Percentiles rank a stretch among this genome's conserved stretches.
Evolutionary conservation across 2,329 filamentous ascomycete species (phyloP).

Genomic region (Claviceps arundinis): DNA sequence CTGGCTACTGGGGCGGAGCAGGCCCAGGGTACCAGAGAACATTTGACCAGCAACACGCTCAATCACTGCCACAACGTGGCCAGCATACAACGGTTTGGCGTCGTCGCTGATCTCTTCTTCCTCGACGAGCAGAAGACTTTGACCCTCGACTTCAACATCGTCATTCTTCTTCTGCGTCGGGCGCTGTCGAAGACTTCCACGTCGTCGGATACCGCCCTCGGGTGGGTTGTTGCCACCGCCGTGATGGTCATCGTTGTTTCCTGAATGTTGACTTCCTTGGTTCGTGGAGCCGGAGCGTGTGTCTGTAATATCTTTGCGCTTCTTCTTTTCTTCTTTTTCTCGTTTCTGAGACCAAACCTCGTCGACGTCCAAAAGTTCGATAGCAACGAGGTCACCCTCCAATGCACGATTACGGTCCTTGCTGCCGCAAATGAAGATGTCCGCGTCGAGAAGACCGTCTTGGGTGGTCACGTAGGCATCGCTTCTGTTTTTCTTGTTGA

Average conservation of each 20-base stretch:
- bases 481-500: slow-evolving; percentile 99
- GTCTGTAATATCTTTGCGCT: slow-evolving; percentile 96
- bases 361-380: slow-evolving; percentile 93
- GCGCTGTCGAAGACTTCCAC: slow-evolving; percentile 88
- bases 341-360: slow-evolving; percentile 98
- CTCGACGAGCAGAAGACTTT: slow-evolving; percentile 90
- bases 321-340: slow-evolving; percentile 99
- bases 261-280: slow-evolving; percentile 51
- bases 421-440: slow-evolving; percentile 99
- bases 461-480: slow-evolving; percentile 94
- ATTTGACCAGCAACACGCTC: slow-evolving; percentile 96
- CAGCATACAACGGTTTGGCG: slow-evolving; percentile 92
- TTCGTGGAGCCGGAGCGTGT: slow-evolving; percentile 66
- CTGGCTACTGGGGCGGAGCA: slow-evolving; percentile 91
- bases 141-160: slow-evolving; percentile 95
- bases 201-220: slow-evolving; percentile 79
- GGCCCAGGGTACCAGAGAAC: slow-evolving; percentile 92
- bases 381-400: slow-evolving; percentile 87
- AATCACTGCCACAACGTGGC: slow-evolving; percentile 92
- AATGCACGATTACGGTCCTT: slow-evolving; percentile 96
- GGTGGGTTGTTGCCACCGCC: slow-evolving; percentile 48
- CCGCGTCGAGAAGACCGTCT: slow-evolving; percentile 77
- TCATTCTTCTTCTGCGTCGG: slow-evolving; percentile 99
- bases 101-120: slow-evolving; percentile 99
- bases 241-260: slow-evolving; percentile 48